phyloP scores from a whole-genome alignment of 495 filamentous ascomycete species.

The Pyrenula aspistea region DNA sequence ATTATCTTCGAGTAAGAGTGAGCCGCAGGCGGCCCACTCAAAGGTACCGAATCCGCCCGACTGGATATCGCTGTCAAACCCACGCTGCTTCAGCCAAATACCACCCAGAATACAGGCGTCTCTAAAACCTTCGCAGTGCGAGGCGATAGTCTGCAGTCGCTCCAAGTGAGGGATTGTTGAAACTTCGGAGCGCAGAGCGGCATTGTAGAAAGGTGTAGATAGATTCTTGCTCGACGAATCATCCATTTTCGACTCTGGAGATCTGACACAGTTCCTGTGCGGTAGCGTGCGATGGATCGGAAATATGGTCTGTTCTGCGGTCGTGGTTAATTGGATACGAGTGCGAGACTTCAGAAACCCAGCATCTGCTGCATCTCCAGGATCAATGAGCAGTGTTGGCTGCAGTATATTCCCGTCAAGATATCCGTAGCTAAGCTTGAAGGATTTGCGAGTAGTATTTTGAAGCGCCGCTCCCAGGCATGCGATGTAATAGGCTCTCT shows the following conservation, averaged over 20 bases:
- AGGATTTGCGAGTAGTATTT: constrained; percentile 32
- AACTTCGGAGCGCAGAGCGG: constrained; percentile 67
- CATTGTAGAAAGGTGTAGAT: constrained; percentile 82
- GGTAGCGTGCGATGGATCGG: constrained; percentile 54
- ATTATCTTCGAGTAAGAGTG: constrained; percentile 69
- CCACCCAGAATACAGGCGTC: constrained; percentile 79
- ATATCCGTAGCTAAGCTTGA: constrained; percentile 49
- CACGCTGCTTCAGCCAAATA: constrained; percentile 81
- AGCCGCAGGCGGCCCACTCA: constrained; percentile 70
- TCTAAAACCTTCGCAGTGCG: constrained; percentile 56
- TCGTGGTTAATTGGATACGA: constrained; percentile 67
- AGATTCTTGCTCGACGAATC: constrained; percentile 18
- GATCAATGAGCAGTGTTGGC: constrained; percentile 53
- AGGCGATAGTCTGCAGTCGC: constrained; percentile 50
- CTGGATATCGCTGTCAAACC: constrained; percentile 51
- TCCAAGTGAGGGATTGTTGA: constrained; percentile 61
- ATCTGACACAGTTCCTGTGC: constrained; percentile 57
- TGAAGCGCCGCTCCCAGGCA: constrained; percentile 60
- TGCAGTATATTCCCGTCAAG: constrained; percentile 69
- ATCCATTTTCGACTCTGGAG: constrained; percentile 21
- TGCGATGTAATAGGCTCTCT: constrained; percentile 83
- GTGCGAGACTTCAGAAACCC: constrained; percentile 27
- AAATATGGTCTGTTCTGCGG: constrained; percentile 54
- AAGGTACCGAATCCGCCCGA: constrained; percentile 89
- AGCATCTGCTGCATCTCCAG: constrained; percentile 17